These are phyloP conservation scores for Cyberlindnera subsufficiens DNA, from an alignment of 805 yeast genomes.

Conservation along the genomic window DNA sequence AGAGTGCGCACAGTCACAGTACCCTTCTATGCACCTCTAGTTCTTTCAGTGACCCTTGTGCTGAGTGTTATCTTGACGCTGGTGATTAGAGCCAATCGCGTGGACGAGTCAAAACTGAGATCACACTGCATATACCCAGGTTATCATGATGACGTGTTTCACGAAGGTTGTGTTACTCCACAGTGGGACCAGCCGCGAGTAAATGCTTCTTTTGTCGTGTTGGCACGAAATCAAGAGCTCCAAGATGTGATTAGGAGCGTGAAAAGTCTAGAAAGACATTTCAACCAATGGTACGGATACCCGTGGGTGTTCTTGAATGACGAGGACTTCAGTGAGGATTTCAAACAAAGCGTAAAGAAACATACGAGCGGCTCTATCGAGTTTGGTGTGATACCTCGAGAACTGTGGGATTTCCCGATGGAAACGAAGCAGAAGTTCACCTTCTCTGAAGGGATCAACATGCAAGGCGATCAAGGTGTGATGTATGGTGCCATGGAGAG, in stretches of 20 bases:
- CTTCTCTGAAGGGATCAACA: conserved; percentile 51
- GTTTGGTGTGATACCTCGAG: conserved; percentile 59
- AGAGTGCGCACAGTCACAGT: no score
- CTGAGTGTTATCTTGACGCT: conserved; percentile 1
- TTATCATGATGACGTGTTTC: conserved; percentile 40
- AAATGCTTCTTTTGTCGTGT: conserved; percentile 79
- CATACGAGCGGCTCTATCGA: conserved; percentile 57
- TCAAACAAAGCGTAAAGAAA: conserved; percentile 44
- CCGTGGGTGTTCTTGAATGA: conserved; percentile 91
- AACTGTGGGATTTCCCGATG: conserved; percentile 67
- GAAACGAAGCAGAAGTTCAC: conserved; percentile 14
- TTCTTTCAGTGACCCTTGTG: no score
- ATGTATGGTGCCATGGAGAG: conserved; percentile 79
- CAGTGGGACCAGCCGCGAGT: conserved; percentile 37
- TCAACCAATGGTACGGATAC: conserved; percentile 90
- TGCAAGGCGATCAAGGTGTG: conserved; percentile 79
- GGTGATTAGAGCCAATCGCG: neutral
- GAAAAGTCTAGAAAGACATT: conserved; percentile 74
- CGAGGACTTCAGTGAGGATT: conserved; percentile 62
- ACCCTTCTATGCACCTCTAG: no score
- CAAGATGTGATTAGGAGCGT: conserved; percentile 73
- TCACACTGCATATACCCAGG: conserved; percentile 8
- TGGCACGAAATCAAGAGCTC: conserved; percentile 77
- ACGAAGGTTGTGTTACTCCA: conserved; percentile 45
- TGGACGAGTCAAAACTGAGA: neutral